Evolutionary conservation across 2,329 filamentous ascomycete genomes (phyloP).

Genomic region (Coleophoma crateriformis): DNA sequence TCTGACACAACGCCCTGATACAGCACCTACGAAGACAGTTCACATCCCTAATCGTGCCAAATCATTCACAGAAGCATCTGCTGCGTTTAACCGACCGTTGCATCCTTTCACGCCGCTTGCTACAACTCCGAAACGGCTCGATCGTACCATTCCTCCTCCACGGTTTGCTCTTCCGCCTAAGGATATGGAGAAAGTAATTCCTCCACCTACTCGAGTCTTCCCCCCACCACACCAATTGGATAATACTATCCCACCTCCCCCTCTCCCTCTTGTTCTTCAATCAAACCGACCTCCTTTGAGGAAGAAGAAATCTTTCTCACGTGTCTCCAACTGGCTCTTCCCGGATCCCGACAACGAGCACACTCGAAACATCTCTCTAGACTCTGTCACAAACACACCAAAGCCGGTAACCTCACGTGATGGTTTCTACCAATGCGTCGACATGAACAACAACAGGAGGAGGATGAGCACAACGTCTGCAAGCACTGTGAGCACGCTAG

Average conservation of each 20-base stretch:
- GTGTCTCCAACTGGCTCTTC: constrained; percentile 55
- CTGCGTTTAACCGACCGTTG: constrained; percentile 11
- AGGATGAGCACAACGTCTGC: constrained; percentile 39
- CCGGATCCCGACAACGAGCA: constrained; percentile 28
- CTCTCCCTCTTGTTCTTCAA: constrained; percentile 52
- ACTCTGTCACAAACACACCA: constrained; percentile 50
- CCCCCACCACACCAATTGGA: constrained; percentile 6
- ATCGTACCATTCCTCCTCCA: too few species aligned
- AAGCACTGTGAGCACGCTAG: constrained; percentile 45
- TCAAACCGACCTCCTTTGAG: constrained; percentile 46
- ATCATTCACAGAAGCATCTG: constrained; percentile 25
- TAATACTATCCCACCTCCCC: constrained; percentile 33
- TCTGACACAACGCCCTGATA: constrained; percentile 24
- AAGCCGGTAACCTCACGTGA: constrained; percentile 44
- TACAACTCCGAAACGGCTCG: too few species aligned
- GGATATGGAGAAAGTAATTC: too few species aligned
- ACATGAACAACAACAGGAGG: constrained; percentile 20
- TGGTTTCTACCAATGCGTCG: constrained; percentile 54
- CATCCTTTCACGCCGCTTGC: not conserved
- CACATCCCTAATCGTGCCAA: constrained; percentile 27
- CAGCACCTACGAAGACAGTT: constrained; percentile 28
- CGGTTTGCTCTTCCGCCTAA: too few species aligned
- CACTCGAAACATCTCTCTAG: constrained; percentile 35
- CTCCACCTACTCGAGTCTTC: not conserved
- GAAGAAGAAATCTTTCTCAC: constrained; percentile 63